A percentile compares a stretch with the other conserved stretches of the same genome.
Evolutionary conservation across 169 alveolate genomes (phyloP).

Genomic region (Amoebophrya sp.): DNA sequence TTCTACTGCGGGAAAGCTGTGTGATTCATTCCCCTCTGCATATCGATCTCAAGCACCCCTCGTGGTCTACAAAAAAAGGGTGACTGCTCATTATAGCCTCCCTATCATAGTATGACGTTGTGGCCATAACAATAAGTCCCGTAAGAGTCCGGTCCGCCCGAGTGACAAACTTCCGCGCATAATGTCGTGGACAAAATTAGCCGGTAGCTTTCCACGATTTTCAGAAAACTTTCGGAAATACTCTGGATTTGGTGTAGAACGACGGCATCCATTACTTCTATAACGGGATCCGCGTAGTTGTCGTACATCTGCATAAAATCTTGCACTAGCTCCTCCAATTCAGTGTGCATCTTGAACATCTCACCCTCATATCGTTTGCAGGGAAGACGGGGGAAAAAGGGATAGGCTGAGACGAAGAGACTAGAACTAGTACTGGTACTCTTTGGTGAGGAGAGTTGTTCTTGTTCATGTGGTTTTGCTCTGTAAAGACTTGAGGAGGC

Average conservation of each 20-base stretch:
- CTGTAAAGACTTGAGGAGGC: too few species aligned
- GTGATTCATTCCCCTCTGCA: too few species aligned
- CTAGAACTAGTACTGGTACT: too few species aligned
- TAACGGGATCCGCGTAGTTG: background rate
- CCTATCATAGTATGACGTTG: background rate
- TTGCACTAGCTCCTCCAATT: background rate
- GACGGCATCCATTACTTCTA: slow-evolving; percentile 3
- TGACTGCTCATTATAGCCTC: too few species aligned
- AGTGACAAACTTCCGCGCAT: background rate
- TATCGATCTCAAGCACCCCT: too few species aligned
- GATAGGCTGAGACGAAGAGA: background rate
- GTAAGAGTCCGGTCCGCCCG: background rate
- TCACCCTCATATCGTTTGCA: slow-evolving; percentile 13
- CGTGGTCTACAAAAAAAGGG: too few species aligned
- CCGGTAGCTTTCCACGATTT: slow-evolving; percentile 15
- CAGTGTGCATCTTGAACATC: slow-evolving; percentile 17
- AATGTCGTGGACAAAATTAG: background rate
- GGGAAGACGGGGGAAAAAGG: background rate
- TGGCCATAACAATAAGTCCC: background rate
- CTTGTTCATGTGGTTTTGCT: too few species aligned
- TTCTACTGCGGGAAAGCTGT: too few species aligned
- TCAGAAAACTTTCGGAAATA: background rate
- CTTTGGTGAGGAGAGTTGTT: too few species aligned
- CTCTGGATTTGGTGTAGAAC: background rate
- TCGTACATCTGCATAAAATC: slow-evolving; percentile 1